A percentile compares a stretch with the other conserved stretches of the same genome.
Conservation (phyloP, 2,329 filamentous ascomycete species). For the Colletotrichum sublineola region DNA sequence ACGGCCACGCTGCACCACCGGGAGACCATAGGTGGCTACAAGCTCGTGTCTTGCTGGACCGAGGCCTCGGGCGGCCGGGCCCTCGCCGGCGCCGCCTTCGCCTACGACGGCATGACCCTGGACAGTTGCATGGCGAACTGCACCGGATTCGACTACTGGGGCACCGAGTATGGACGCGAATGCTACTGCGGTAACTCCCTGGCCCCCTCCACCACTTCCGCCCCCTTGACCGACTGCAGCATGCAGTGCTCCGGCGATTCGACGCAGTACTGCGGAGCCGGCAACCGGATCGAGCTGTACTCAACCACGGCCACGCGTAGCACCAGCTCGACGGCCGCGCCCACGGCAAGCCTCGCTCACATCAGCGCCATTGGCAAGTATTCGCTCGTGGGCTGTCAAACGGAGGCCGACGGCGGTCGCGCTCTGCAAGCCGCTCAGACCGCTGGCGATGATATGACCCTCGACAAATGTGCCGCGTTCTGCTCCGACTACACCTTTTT, state of each 20-base stretch:
- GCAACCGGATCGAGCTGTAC: slow-evolving; percentile 59
- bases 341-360: slow-evolving; percentile 52
- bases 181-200: slow-evolving; percentile 63
- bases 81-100: slow-evolving; percentile 55
- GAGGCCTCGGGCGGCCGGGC: slow-evolving; percentile 63
- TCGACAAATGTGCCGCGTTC: slow-evolving; percentile 54
- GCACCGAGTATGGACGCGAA: slow-evolving; percentile 65
- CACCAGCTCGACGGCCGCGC: slow-evolving; percentile 45
- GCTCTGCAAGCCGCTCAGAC: slow-evolving; percentile 53
- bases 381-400: slow-evolving; percentile 55
- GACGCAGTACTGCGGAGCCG: slow-evolving; percentile 58
- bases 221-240: slow-evolving; percentile 51
- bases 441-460: slow-evolving; percentile 54
- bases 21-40: slow-evolving; percentile 63
- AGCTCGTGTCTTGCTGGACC: slow-evolving; percentile 71
- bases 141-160: slow-evolving; percentile 62
- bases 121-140: slow-evolving; percentile 62
- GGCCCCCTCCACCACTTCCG: slow-evolving; percentile 46
- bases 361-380: slow-evolving; percentile 52
- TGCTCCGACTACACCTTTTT: slow-evolving; percentile 55
- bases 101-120: slow-evolving; percentile 64
- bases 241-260: slow-evolving; percentile 58
- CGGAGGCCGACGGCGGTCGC: slow-evolving; percentile 53
- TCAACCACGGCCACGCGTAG: slow-evolving; percentile 55
- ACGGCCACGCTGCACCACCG: slow-evolving; percentile 54